phyloP scores from a whole-genome alignment of 73 alveolate species.

The Paramecium sexaurelia region DNA sequence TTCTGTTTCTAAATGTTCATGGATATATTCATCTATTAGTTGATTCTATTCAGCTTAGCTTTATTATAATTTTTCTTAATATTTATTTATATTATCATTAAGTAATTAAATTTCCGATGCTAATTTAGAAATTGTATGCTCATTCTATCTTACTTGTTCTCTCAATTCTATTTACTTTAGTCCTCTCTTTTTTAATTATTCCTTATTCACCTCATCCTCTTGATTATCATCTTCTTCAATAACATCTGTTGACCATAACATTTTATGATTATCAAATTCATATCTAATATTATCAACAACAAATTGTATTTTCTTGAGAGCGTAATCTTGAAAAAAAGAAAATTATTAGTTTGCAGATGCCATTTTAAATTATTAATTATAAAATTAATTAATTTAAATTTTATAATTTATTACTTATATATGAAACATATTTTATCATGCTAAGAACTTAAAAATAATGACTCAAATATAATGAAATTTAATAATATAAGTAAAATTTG shows the following conservation, averaged over 20 bases:
- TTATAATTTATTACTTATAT: too few relatives aligned
- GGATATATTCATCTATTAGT: not conserved
- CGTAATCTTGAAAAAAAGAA: not conserved
- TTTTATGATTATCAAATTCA: not conserved
- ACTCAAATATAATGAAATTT: too few relatives aligned
- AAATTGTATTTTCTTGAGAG: not conserved
- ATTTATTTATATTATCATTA: not conserved
- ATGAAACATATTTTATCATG: too few relatives aligned
- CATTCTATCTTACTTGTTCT: not conserved
- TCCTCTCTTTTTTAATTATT: not conserved
- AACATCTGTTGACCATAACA: not conserved
- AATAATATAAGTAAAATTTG: too few relatives aligned
- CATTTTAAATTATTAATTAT: not conserved
- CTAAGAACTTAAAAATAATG: too few relatives aligned
- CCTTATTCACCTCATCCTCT: not conserved
- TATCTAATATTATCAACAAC: not conserved
- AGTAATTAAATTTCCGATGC: not conserved
- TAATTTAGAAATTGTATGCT: not conserved
- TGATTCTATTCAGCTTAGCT: not conserved
- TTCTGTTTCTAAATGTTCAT: conserved; percentile 22
- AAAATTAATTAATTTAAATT: too few relatives aligned
- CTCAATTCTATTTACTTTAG: not conserved
- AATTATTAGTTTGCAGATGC: not conserved
- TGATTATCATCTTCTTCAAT: not conserved
- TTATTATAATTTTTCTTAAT: not conserved